These are phyloP conservation scores for Ophiostoma populinum DNA, from an alignment of 2,329 filamentous ascomycete species.

Conservation along the genomic window DNA sequence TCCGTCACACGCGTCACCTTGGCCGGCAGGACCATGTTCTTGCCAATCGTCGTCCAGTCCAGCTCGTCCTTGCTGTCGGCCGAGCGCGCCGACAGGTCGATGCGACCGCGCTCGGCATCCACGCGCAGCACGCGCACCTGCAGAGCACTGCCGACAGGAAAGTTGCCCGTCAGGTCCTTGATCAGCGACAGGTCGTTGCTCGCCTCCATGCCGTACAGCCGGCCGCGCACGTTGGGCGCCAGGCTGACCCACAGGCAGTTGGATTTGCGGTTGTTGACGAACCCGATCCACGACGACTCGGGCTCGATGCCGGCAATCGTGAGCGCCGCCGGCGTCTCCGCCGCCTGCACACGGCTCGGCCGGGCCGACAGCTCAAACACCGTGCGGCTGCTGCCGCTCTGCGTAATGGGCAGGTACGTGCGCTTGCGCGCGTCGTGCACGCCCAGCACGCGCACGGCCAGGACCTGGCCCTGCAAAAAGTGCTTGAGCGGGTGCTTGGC, in stretches of 20 bases:
- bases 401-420: constrained; percentile 78
- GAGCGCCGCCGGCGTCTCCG: constrained; percentile 29
- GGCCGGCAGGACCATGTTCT: constrained; percentile 67
- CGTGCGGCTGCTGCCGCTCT: constrained; percentile 59
- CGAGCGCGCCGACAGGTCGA: constrained; percentile 72
- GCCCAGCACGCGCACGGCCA: constrained; percentile 65
- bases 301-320: constrained; percentile 55
- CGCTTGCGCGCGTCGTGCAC: constrained; percentile 83
- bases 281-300: constrained; percentile 60
- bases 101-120: constrained; percentile 51
- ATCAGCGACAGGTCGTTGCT: constrained; percentile 73
- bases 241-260: constrained; percentile 81
- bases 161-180: constrained; percentile 58
- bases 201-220: constrained; percentile 66
- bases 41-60: constrained; percentile 53
- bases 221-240: constrained; percentile 72
- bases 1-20: constrained; percentile 76
- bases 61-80: constrained; percentile 35
- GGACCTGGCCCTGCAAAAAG: constrained; percentile 53
- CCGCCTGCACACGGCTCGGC: constrained; percentile 40
- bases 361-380: constrained; percentile 82
- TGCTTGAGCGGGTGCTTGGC: constrained; percentile 61
- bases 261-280: constrained; percentile 74
- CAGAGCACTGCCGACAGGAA: constrained; percentile 79
- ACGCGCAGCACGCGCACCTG: constrained; percentile 62